phyloP scores from a whole-genome alignment of 345 rosid species.

The Eutrema heterophyllum region DNA sequence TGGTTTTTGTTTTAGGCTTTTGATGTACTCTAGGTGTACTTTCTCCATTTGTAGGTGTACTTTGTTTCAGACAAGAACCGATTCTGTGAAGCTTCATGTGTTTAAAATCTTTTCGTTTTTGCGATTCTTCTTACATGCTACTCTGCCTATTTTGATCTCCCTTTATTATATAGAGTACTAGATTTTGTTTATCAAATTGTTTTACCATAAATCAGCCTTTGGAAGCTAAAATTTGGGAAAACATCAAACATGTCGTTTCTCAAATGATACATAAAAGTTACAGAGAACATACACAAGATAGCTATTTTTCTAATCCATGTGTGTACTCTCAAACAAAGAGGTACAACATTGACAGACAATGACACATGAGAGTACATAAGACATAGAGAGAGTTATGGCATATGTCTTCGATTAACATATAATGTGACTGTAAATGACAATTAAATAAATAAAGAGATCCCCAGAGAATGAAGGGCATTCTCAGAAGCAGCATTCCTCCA shows the following conservation, averaged over 20 bases:
- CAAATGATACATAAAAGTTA: not conserved
- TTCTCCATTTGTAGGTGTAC: constrained; percentile 3
- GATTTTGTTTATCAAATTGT: not conserved
- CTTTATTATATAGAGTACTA: not conserved
- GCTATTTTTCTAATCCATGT: not conserved
- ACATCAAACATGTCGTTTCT: not conserved
- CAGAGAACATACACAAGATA: not conserved
- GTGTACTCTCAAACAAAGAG: not conserved
- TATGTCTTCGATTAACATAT: not conserved
- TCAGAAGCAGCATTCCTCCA: constrained; percentile 52
- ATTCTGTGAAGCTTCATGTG: not conserved
- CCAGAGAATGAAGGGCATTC: not conserved
- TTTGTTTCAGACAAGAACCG: constrained; percentile 11
- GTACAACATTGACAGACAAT: constrained; percentile 4
- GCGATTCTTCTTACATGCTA: not conserved
- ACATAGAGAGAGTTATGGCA: constrained; percentile 1
- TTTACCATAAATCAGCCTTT: not conserved
- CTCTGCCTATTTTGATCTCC: not conserved
- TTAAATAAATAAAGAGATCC: not conserved
- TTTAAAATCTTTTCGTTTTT: not conserved
- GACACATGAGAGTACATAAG: constrained; percentile 4
- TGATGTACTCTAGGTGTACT: not conserved
- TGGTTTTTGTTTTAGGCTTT: not conserved
- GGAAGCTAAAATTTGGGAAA: not conserved
- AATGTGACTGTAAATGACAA: not conserved